phyloP scores from a whole-genome alignment of 2,329 filamentous ascomycete species.

The Trichoderma citrinoviride region DNA sequence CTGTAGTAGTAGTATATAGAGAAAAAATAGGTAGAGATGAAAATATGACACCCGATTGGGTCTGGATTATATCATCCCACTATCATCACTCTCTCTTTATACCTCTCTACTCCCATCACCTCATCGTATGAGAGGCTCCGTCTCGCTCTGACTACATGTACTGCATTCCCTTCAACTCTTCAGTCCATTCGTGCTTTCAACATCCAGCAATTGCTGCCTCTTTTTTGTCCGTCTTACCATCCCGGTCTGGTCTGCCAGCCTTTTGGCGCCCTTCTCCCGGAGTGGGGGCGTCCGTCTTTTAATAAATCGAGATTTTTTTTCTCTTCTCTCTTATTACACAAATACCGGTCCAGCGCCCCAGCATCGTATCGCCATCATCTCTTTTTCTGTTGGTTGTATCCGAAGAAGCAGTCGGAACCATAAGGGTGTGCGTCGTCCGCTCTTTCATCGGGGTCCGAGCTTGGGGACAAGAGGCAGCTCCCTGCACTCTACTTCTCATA shows the following conservation, averaged over 20 bases:
- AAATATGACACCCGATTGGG: background rate
- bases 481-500: background rate
- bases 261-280: constrained; percentile 9
- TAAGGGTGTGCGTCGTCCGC: background rate
- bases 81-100: background rate
- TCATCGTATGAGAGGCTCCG: background rate
- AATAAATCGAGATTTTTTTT: constrained; percentile 16
- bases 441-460: background rate
- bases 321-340: background rate
- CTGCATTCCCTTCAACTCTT: background rate
- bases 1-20: no score
- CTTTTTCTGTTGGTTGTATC: background rate
- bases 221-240: background rate
- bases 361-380: constrained; percentile 4
- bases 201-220: background rate
- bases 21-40: background rate
- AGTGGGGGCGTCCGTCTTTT: constrained; percentile 13
- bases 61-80: background rate
- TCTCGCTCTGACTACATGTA: background rate
- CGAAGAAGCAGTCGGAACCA: background rate
- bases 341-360: background rate
- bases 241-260: background rate
- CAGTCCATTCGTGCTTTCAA: background rate
- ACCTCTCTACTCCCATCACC: background rate
- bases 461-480: background rate